Evolutionary conservation across 805 yeast genomes (phyloP), one percentile per base, ranked within the genome.

Genomic region (Ogataea zsoltii): DNA sequence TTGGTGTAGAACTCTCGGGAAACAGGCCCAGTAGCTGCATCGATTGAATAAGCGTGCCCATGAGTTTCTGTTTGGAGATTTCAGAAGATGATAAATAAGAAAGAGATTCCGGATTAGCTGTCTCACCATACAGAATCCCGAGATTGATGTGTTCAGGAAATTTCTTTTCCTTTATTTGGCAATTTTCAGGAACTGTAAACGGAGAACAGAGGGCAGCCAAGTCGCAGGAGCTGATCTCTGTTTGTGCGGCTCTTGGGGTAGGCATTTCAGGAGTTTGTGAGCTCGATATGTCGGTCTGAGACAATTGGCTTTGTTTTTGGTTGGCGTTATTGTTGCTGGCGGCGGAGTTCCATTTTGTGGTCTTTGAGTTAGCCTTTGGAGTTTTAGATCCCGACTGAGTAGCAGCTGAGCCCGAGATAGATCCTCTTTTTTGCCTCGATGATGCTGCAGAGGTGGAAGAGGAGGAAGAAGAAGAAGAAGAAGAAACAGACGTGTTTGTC

Each of bases 151-250:
- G 42, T 7, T 34, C 23, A 3, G 48, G 18, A 35, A 40, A 55
- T 40, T 42, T 50, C 7, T 44, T 39, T 4, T 38, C 46, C 12
- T 46, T 45, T n/a, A 48, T 33, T 15, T 34, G 19, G 35, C 41
- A 44, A 17, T 46, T 42, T 10, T 51, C 52, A 3, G 62, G 53
- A n/a, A 57, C 29, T 1, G 42, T 38, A 34, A 60, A 55, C 0
- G 63, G 63, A 2, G 56, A 51, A 41, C 62, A 58, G 5, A 55
- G 44, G 1, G 63, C 49, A 11, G 53, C 50, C n/a, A 57, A 26
- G 33, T 56, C 58, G 17, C 41, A 36, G n/a, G 46, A 31, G 23
- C 42, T 33, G 33, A 48, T 41, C 15, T 41, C 45, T 7, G 30
- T 28, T 10, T 30, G 29, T 4, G 31, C 14, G 3, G 31, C 19